Conservation (phyloP, 305 asterid species). For the Solanum hybrid region DNA sequence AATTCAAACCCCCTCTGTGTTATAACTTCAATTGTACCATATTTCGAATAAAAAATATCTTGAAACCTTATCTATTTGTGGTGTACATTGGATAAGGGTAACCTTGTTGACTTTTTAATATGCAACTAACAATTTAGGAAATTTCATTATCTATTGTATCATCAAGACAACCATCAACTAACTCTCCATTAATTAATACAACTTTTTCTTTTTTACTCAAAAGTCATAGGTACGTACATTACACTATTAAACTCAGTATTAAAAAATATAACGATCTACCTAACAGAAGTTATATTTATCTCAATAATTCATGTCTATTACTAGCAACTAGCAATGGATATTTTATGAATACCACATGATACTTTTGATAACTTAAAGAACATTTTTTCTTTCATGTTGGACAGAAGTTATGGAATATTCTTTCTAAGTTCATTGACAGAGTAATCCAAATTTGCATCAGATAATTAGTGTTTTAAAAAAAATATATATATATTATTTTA, state of each 20-base stretch:
- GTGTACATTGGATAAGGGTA: not conserved
- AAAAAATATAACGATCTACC: not conserved
- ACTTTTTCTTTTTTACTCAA: not conserved
- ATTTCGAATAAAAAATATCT: not conserved
- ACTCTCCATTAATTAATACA: not conserved
- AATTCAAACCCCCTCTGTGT: too few species aligned
- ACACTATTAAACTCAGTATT: not conserved
- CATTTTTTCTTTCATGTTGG: not conserved
- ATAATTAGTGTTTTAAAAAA: not conserved
- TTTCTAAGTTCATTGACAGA: not conserved
- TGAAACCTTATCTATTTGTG: not conserved
- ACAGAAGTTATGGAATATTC: not conserved
- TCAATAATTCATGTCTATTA: not conserved
- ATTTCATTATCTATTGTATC: not conserved
- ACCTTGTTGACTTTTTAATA: not conserved
- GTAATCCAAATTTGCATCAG: not conserved
- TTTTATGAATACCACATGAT: not conserved
- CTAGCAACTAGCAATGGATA: not conserved
- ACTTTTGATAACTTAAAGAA: not conserved
- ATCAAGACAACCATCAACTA: not conserved
- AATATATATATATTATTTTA: too few species aligned
- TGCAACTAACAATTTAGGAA: not conserved
- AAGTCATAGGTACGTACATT: not conserved
- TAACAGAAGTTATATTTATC: not conserved
- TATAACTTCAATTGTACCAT: too few species aligned